These are phyloP conservation scores for Chionographis japonica DNA, from an alignment of 106 monocot species.

Conservation along the genomic window DNA sequence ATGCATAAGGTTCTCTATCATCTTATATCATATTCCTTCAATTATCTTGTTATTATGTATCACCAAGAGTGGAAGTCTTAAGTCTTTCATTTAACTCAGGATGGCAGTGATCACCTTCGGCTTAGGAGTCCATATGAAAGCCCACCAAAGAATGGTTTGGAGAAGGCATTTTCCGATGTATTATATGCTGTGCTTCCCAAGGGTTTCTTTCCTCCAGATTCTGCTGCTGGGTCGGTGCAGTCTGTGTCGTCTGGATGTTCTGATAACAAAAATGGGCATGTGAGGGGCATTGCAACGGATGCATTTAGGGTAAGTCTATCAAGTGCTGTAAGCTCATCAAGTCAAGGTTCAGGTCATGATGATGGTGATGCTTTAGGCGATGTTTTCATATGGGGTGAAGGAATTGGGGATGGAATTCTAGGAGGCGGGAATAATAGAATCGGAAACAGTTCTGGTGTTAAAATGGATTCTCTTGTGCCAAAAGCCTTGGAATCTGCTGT, in stretches of 20 bases:
- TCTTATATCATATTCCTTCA: conserved; percentile 8
- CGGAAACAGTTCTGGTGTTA: conserved; percentile 33
- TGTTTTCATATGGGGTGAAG: conserved; percentile 98
- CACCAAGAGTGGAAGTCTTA: background rate
- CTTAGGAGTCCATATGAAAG: conserved; percentile 75
- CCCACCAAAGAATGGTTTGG: conserved; percentile 76
- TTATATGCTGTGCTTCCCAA: conserved; percentile 53
- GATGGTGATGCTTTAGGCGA: conserved; percentile 98
- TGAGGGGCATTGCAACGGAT: conserved; percentile 51
- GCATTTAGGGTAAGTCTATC: conserved; percentile 85
- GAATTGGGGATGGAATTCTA: conserved; percentile 80
- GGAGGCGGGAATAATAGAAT: conserved; percentile 63
- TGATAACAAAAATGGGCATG: conserved; percentile 51
- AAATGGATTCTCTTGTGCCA: conserved; percentile 77
- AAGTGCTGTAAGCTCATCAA: conserved; percentile 97
- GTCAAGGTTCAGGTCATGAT: conserved; percentile 98
- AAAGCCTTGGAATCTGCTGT: conserved; percentile 91
- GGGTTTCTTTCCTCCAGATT: conserved; percentile 62
- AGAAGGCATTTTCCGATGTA: conserved; percentile 72
- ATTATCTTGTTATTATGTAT: conserved; percentile 1
- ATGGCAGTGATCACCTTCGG: conserved; percentile 52
- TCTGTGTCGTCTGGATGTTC: conserved; percentile 68
- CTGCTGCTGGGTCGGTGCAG: conserved; percentile 55
- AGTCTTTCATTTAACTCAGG: conserved; percentile 37
- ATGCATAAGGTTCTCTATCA: conserved; percentile 57